These are phyloP conservation scores for Apostasia shenzhenica DNA, from an alignment of 106 monocot species.

Conservation along the genomic window DNA sequence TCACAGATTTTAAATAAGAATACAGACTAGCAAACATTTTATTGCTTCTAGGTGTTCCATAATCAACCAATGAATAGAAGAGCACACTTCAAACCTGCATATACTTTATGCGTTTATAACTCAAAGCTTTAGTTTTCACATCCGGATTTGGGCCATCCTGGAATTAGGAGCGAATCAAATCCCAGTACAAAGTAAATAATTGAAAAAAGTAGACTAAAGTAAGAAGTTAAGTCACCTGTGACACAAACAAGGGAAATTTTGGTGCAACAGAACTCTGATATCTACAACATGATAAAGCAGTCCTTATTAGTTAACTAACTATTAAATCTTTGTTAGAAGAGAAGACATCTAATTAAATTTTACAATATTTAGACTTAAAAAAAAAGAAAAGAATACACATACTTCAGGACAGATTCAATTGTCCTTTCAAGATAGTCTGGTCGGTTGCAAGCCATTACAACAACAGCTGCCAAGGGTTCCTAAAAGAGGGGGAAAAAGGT, in stretches of 20 bases:
- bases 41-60: too few relatives aligned
- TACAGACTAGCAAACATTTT: too few relatives aligned
- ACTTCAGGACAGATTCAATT: slow-evolving; percentile 82
- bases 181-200: slow-evolving; percentile 1
- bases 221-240: slow-evolving; percentile 47
- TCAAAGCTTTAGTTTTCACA: slow-evolving; percentile 89
- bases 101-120: slow-evolving; percentile 65
- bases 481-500: slow-evolving; percentile 17
- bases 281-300: slow-evolving; percentile 26
- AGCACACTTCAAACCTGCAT: slow-evolving; percentile 58
- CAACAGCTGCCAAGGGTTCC: slow-evolving; percentile 88
- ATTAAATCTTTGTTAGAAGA: too few relatives aligned
- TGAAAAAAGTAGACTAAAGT: not conserved
- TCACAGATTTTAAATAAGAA: too few relatives aligned
- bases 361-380: not conserved
- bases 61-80: too few relatives aligned
- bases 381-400: slow-evolving; percentile 12
- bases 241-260: slow-evolving; percentile 88
- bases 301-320: too few relatives aligned
- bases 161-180: slow-evolving; percentile 3
- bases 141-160: slow-evolving; percentile 94
- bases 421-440: slow-evolving; percentile 92
- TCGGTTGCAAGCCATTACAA: slow-evolving; percentile 96
- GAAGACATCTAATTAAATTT: too few relatives aligned
- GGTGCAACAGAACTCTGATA: slow-evolving; percentile 73